Evolutionary conservation across 345 rosid genomes (phyloP), one percentile per base, ranked within the genome.

Genomic region (Camelina laxa): DNA sequence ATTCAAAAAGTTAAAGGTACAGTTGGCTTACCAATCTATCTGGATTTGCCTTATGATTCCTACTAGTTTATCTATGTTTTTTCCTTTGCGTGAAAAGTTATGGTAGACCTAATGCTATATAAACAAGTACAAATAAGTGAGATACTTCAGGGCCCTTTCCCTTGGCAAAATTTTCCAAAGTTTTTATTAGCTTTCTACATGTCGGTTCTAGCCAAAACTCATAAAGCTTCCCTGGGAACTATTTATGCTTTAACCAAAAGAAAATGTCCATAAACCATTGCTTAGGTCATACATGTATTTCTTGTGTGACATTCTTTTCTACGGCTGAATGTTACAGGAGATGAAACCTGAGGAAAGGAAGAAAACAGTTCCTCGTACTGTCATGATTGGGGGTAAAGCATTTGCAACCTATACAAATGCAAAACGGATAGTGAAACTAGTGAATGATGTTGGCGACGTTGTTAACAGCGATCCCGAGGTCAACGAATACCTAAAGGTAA

Each of bases 301-400:
- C 19, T 64, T 60, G 30, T 44, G 9, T 72, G 27, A 65, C 77
- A 16, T 69, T 72, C 11, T 65, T 33, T 70, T 70, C 53, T 65
- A 58, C 65, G 57, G 81, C 66, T 81, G 70, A 80, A 50, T 61
- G 39, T 79, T 66, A 55, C 85, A 94, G 98, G 97, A 84, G 83
- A 88, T 91, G 97, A 89, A 79, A 36, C 84, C 91, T 65, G 89
- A 91, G 78, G 92, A 88, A 74, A 78, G 95, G 80, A 90, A 86
- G 86, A 90, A 85, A 58, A 84, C 88, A 77, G 87, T 87, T 82
- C 83, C 96, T 33, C 98, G 97, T 20, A 94, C 98, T 33, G 73
- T 91, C 59, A 91, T 94, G 98, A 85, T 94, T 65, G 98, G 98
- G 67, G 98, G 98, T 72, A 94, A 94, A 84, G 98, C 98, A 50